Evolutionary conservation across 73 alveolate species (phyloP), one percentile per base, ranked within the genome.

Genomic region (Halteria grandinella): DNA sequence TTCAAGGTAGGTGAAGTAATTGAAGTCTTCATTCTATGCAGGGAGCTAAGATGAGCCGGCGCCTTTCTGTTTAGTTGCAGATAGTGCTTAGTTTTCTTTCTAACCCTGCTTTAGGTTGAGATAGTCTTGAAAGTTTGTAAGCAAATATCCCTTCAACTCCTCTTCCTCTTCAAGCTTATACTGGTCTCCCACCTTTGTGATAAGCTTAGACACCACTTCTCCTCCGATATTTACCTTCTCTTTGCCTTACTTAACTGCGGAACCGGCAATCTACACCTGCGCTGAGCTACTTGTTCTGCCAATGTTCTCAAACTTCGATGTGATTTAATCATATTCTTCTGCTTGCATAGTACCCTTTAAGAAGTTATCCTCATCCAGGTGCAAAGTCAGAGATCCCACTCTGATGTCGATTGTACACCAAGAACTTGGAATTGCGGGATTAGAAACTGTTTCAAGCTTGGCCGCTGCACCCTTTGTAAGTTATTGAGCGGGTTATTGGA

Each of bases 331-430:
- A 21, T n/a, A n/a, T n/a, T n/a, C n/a, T n/a, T n/a, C n/a, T n/a
- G n/a, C n/a, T n/a, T n/a, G n/a, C n/a, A 66, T 66, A 25, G 43
- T 41, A 18, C 69, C 66, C 47, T 66, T 44, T 11, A 45, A 37
- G 62, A 63, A 66, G n/a, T 47, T 23, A 44, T 66, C 80, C 47
- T 66, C 80, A 5, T 66, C 80, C 36, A 66, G n/a, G 47, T 66
- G 80, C 15, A 66, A 45, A 3, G 80, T 17, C 23, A 66, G 15
- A 25, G 63, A 44, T n/a, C n/a, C n/a, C n/a, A n/a, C n/a, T n/a
- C n/a, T n/a, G n/a, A n/a, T n/a, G n/a, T n/a, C n/a, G n/a, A n/a
- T n/a, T n/a, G n/a, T n/a, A n/a, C n/a, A n/a, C n/a, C n/a, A n/a
- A n/a, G n/a, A n/a, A n/a, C n/a, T n/a, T n/a, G n/a, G n/a, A n/a